These are phyloP conservation scores for Leptodontidium sp. DNA, from an alignment of 2,329 filamentous ascomycete genomes.

Conservation along the genomic window DNA sequence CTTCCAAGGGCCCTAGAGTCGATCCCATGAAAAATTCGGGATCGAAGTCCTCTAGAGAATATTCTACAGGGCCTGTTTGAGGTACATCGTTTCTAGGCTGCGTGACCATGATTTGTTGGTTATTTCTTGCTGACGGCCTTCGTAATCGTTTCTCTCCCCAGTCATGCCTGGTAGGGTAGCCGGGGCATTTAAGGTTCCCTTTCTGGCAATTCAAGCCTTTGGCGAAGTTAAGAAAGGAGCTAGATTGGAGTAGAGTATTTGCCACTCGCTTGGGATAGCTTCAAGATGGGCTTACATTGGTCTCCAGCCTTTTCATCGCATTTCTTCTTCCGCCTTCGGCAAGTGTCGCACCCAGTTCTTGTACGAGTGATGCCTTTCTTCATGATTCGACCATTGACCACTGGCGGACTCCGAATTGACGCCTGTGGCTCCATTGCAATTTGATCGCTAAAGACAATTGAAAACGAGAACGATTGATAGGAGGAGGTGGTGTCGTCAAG, in stretches of 20 bases:
- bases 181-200: neutral
- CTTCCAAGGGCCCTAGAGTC: neutral
- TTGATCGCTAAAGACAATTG: neutral
- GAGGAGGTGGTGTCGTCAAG: neutral
- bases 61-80: neutral
- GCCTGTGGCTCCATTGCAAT: slow-evolving; percentile 13
- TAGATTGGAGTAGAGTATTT: too few relatives aligned
- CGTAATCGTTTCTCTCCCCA: neutral
- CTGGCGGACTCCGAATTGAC: neutral
- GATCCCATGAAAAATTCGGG: neutral
- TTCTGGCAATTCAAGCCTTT: slow-evolving; percentile 1
- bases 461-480: neutral
- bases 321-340: slow-evolving; percentile 66
- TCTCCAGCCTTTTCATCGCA: slow-evolving; percentile 57
- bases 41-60: neutral
- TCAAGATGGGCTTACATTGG: neutral
- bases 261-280: neutral
- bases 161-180: neutral
- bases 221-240: neutral
- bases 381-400: neutral
- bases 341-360: slow-evolving; percentile 52
- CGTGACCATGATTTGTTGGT: neutral
- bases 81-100: neutral
- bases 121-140: neutral
- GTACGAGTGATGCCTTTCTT: slow-evolving; percentile 26